These are phyloP conservation scores for Oidium heveae DNA, from an alignment of 2,329 filamentous ascomycete species.

Conservation along the genomic window DNA sequence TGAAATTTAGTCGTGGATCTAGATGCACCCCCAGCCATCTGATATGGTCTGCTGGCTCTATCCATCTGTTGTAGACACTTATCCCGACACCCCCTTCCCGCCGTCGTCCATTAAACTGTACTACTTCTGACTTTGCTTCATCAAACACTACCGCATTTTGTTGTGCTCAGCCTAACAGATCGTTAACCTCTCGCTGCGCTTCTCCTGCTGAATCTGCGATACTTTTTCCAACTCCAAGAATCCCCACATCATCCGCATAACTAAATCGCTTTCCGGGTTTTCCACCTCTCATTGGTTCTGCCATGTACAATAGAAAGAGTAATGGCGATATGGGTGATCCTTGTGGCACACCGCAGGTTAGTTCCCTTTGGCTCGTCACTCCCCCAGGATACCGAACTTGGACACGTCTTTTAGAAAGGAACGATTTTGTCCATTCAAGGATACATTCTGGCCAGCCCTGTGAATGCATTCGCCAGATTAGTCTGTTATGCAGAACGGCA, in stretches of 20 bases:
- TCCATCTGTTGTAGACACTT: not conserved
- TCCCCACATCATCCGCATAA: not conserved
- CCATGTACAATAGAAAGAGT: not conserved
- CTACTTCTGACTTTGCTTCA: not conserved
- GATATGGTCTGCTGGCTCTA: not conserved
- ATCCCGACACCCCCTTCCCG: not conserved
- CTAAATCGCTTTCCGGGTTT: not conserved
- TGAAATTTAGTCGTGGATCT: not conserved
- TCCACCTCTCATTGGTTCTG: not conserved
- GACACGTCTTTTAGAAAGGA: not conserved
- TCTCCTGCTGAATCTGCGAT: not conserved
- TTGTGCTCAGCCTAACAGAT: not conserved
- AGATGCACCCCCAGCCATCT: not conserved
- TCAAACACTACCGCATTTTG: not conserved
- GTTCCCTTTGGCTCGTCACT: not conserved
- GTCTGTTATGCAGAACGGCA: not conserved
- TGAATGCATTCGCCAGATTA: not conserved
- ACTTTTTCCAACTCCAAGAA: not conserved
- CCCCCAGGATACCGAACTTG: not conserved
- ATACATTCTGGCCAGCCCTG: not conserved
- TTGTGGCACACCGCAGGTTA: not conserved
- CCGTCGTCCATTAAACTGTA: not conserved
- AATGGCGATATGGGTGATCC: not conserved
- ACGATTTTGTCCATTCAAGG: not conserved
- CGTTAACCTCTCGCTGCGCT: not conserved